A percentile compares a stretch with the other conserved stretches of the same genome.
phyloP scores from a whole-genome alignment of 176 grass and related monocot species.

The Eragrostis curvula region DNA sequence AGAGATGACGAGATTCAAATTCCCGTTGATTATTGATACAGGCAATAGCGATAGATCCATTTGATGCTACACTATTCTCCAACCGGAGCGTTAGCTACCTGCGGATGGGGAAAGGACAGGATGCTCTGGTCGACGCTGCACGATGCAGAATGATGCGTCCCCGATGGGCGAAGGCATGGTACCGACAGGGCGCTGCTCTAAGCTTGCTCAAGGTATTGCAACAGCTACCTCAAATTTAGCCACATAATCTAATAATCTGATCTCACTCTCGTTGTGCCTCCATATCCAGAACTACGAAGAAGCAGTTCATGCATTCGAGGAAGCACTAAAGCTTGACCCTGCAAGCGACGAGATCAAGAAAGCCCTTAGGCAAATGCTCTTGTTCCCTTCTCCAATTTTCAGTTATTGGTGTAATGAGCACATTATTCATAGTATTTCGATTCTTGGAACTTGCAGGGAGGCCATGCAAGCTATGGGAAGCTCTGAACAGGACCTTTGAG shows the following conservation, averaged over 20 bases:
- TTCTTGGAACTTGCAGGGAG: too few species aligned
- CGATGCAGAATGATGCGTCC: neutral
- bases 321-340: conserved; percentile 48
- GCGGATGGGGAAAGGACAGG: neutral
- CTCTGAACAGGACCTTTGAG: too few species aligned
- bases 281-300: neutral
- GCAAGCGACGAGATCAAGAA: neutral
- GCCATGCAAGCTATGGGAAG: too few species aligned
- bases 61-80: neutral
- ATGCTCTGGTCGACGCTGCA: neutral
- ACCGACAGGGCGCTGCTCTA: conserved; percentile 2
- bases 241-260: neutral
- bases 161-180: conserved; percentile 9
- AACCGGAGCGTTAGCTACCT: conserved; percentile 6
- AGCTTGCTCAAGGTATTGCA: conserved; percentile 8
- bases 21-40: neutral
- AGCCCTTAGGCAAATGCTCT: too few species aligned
- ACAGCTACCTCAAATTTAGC: neutral
- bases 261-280: neutral
- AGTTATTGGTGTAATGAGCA: too few species aligned
- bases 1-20: neutral
- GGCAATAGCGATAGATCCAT: neutral
- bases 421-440: too few species aligned
- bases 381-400: too few species aligned
- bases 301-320: neutral